Percentiles rank a stretch among this genome's conserved stretches.
phyloP scores from a whole-genome alignment of 495 filamentous ascomycete genomes.

The Xylaria nigripes region DNA sequence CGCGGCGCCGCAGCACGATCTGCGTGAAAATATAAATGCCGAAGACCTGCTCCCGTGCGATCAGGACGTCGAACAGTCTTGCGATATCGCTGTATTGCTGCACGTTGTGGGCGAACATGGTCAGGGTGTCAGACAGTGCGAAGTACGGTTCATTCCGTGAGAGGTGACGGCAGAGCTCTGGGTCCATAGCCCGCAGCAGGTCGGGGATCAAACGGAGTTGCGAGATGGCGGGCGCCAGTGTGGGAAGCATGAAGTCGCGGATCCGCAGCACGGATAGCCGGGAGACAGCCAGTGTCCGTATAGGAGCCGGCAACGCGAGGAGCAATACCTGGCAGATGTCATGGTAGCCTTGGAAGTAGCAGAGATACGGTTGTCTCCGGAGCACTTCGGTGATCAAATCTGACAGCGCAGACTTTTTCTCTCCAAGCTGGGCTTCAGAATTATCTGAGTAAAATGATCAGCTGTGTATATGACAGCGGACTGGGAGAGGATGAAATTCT shows the following conservation, averaged over 20 bases:
- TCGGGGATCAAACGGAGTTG: slow-evolving; percentile 80
- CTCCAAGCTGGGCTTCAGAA: slow-evolving; percentile 50
- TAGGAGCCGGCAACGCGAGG: slow-evolving; percentile 58
- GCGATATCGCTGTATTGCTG: slow-evolving; percentile 77
- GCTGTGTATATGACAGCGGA: slow-evolving; percentile 12
- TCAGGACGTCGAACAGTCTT: slow-evolving; percentile 80
- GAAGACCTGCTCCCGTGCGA: slow-evolving; percentile 78
- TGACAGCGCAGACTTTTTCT: slow-evolving; percentile 63
- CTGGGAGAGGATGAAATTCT: not conserved
- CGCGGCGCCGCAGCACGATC: slow-evolving; percentile 69
- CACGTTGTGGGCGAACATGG: slow-evolving; percentile 93
- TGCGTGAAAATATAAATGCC: slow-evolving; percentile 86
- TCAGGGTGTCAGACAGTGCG: slow-evolving; percentile 80
- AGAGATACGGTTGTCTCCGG: slow-evolving; percentile 73
- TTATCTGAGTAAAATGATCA: slow-evolving; percentile 23
- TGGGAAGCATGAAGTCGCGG: slow-evolving; percentile 94
- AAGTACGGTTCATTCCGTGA: slow-evolving; percentile 79
- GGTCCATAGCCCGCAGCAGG: slow-evolving; percentile 63
- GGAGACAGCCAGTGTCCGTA: slow-evolving; percentile 49
- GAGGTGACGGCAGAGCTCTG: slow-evolving; percentile 60
- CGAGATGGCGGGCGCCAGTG: slow-evolving; percentile 66
- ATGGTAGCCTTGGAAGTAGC: slow-evolving; percentile 98
- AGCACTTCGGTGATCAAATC: slow-evolving; percentile 67
- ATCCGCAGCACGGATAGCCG: slow-evolving; percentile 82
- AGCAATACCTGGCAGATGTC: slow-evolving; percentile 97